These are phyloP conservation scores for Venturia nashicola DNA, from an alignment of 2,329 filamentous ascomycete species.

Conservation along the genomic window DNA sequence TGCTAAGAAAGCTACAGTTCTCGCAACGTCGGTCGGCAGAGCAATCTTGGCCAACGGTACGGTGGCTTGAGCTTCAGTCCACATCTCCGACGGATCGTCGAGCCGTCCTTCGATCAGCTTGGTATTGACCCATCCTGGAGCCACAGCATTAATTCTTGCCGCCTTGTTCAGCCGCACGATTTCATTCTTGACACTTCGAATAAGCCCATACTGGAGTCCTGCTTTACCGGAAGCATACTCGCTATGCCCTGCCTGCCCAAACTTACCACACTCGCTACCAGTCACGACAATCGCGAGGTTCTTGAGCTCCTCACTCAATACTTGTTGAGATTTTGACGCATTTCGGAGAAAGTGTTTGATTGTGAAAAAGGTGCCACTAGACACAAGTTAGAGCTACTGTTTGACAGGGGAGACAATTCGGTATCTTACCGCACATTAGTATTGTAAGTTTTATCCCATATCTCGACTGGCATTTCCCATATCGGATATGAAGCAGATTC, in stretches of 20 bases:
- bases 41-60: conserved; percentile 36
- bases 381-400: not conserved
- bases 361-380: conserved; percentile 37
- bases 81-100: conserved; percentile 38
- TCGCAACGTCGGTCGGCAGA: conserved; percentile 36
- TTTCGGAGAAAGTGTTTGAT: conserved; percentile 42
- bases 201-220: conserved; percentile 40
- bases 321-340: conserved; percentile 28
- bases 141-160: conserved; percentile 41
- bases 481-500: conserved; percentile 36
- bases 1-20: conserved; percentile 37
- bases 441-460: conserved; percentile 40
- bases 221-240: conserved; percentile 41
- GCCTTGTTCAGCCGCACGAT: conserved; percentile 38
- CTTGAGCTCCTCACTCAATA: conserved; percentile 26
- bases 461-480: conserved; percentile 39
- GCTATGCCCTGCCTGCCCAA: conserved; percentile 36
- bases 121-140: conserved; percentile 36
- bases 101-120: conserved; percentile 35
- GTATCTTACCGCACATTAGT: conserved; percentile 30
- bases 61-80: conserved; percentile 37
- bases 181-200: conserved; percentile 42
- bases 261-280: conserved; percentile 39
- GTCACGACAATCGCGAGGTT: conserved; percentile 42
- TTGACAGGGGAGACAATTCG: not conserved